Conservation (phyloP, 2,329 filamentous ascomycete genomes). For the Westerdykella ornata region DNA sequence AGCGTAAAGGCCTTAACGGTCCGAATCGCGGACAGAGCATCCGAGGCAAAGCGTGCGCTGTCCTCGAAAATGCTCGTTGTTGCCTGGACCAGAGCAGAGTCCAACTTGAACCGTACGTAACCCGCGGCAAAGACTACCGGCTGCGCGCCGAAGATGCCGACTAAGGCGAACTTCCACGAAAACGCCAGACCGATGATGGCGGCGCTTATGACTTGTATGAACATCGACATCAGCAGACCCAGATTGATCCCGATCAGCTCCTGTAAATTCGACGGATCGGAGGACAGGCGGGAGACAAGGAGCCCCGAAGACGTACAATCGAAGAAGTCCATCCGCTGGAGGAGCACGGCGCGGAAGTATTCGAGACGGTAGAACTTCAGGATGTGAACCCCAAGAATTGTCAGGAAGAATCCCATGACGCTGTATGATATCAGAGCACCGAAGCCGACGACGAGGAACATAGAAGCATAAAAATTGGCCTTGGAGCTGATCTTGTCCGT, state of each 20-base stretch:
- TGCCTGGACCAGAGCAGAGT: conserved; percentile 5
- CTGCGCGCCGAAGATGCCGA: conserved; percentile 65
- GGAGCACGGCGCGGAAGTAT: conserved; percentile 65
- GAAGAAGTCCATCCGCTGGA: conserved; percentile 85
- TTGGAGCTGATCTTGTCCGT: conserved; percentile 5
- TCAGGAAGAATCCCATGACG: conserved; percentile 3
- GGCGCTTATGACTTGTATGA: conserved; percentile 67
- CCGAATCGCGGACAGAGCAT: conserved; percentile 82
- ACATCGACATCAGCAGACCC: conserved; percentile 80
- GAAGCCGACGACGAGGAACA: conserved; percentile 19
- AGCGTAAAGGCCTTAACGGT: conserved; percentile 87
- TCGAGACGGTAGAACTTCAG: neutral
- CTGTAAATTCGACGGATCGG: no score
- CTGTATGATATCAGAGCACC: conserved; percentile 13
- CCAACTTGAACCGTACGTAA: conserved; percentile 50
- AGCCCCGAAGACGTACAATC: conserved; percentile 80
- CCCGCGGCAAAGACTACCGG: conserved; percentile 70
- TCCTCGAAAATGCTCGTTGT: conserved; percentile 4
- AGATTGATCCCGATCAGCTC: no score
- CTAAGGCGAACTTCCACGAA: conserved; percentile 78
- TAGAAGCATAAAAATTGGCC: conserved; percentile 17
- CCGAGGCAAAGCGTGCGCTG: conserved; percentile 54
- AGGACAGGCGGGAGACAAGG: conserved; percentile 76
- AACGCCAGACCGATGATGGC: conserved; percentile 67
- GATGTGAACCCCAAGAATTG: neutral